These are phyloP conservation scores for Cladosporium halotolerans DNA, from an alignment of 2,329 filamentous ascomycete species.

Conservation along the genomic window DNA sequence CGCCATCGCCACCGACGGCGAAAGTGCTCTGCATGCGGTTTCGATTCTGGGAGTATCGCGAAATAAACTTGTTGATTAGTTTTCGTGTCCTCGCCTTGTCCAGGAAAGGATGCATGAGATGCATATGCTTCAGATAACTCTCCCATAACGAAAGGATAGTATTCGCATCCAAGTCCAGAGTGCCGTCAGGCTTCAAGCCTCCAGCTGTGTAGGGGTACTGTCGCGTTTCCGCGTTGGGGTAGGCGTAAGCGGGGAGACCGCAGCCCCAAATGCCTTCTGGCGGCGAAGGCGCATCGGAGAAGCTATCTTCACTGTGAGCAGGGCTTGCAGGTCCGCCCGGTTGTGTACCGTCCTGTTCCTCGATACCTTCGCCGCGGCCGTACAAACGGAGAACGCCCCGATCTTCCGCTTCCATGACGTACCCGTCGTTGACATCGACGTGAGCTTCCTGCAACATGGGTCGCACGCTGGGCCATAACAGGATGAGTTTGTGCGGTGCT, in stretches of 20 bases:
- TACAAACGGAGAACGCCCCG: slow-evolving; percentile 32
- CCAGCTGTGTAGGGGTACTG: slow-evolving; percentile 35
- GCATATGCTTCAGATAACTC: slow-evolving; percentile 55
- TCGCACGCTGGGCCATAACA: slow-evolving; percentile 49
- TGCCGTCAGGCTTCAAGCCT: slow-evolving; percentile 48
- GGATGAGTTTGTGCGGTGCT: slow-evolving; percentile 74
- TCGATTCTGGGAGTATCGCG: slow-evolving; percentile 36
- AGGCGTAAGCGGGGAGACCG: slow-evolving; percentile 19
- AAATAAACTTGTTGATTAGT: slow-evolving; percentile 49
- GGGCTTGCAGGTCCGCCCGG: slow-evolving; percentile 33
- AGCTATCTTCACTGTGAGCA: slow-evolving; percentile 33
- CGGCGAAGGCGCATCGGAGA: slow-evolving; percentile 34
- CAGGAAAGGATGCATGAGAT: slow-evolving; percentile 59
- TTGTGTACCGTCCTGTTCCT: slow-evolving; percentile 30
- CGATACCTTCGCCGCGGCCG: slow-evolving; percentile 34
- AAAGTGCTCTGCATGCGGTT: slow-evolving; percentile 20
- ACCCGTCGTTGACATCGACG: slow-evolving; percentile 26
- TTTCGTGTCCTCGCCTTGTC: slow-evolving; percentile 47
- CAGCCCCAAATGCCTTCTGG: slow-evolving; percentile 48
- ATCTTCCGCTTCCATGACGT: slow-evolving; percentile 33
- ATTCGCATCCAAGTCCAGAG: slow-evolving; percentile 47
- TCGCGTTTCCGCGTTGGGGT: slow-evolving; percentile 26
- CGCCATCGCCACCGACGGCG: slow-evolving; percentile 17
- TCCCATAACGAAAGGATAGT: slow-evolving; percentile 47
- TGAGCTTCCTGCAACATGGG: slow-evolving; percentile 27